Conservation (phyloP, 1,284 basidiomycete species). For the Sphaerobolus stellatus region DNA sequence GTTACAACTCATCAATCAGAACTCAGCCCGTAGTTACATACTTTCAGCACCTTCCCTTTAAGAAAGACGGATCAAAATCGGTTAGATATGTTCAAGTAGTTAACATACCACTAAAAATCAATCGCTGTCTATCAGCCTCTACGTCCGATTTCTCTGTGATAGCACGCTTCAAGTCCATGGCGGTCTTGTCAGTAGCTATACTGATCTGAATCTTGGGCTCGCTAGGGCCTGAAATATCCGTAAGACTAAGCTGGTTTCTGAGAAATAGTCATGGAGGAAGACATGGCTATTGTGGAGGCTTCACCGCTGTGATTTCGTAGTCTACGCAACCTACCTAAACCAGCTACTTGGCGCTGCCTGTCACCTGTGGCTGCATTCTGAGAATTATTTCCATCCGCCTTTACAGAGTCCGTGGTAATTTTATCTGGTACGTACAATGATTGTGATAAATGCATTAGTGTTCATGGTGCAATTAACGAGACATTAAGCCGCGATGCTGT, state of each 20-base stretch:
- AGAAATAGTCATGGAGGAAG: constrained; percentile 28
- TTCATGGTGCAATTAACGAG: too few relatives aligned
- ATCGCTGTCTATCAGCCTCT: constrained; percentile 77
- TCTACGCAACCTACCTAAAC: too few relatives aligned
- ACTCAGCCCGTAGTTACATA: constrained; percentile 24
- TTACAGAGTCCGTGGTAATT: too few relatives aligned
- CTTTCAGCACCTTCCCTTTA: constrained; percentile 72
- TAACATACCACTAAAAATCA: constrained; percentile 83
- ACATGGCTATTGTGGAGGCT: neutral
- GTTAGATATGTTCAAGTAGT: neutral
- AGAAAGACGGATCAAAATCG: constrained; percentile 4
- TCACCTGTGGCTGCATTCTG: too few relatives aligned
- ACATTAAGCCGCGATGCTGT: too few relatives aligned
- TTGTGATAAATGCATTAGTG: too few relatives aligned
- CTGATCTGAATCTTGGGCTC: constrained; percentile 87
- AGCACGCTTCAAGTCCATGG: constrained; percentile 81
- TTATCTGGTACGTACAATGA: too few relatives aligned
- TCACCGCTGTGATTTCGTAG: too few relatives aligned
- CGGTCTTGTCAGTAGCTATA: constrained; percentile 76
- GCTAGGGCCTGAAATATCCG: constrained; percentile 61
- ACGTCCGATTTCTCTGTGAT: constrained; percentile 84
- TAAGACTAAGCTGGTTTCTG: neutral
- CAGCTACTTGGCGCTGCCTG: too few relatives aligned
- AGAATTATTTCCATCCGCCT: too few relatives aligned
- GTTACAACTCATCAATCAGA: constrained; percentile 3